phyloP scores from a whole-genome alignment of 352 stramenopile species.

The Globisporangium yorkense region DNA sequence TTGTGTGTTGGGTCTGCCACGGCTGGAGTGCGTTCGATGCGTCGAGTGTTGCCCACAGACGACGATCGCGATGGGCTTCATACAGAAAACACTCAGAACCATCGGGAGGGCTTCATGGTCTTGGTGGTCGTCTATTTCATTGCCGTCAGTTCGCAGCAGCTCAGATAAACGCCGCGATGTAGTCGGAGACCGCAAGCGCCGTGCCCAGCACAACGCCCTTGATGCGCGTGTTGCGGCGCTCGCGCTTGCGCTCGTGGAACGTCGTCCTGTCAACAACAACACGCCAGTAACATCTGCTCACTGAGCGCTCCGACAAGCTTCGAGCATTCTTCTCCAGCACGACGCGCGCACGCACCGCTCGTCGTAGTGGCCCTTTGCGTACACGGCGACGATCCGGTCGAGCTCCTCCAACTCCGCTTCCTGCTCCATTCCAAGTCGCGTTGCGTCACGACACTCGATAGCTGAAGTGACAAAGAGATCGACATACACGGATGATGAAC shows the following conservation, averaged over 20 bases:
- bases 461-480: too few species aligned
- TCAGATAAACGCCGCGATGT: slow-evolving; percentile 36
- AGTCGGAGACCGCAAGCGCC: slow-evolving; percentile 48
- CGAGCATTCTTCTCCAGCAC: neutral
- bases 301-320: neutral
- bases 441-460: neutral
- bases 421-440: slow-evolving; percentile 8
- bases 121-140: neutral
- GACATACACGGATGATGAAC: neutral
- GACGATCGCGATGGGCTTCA: too few species aligned
- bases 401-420: slow-evolving; percentile 57
- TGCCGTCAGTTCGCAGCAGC: neutral
- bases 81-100: too few species aligned
- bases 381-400: slow-evolving; percentile 49
- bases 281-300: neutral
- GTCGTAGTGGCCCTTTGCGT: slow-evolving; percentile 67
- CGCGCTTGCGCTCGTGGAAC: slow-evolving; percentile 52
- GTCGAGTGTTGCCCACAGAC: too few species aligned
- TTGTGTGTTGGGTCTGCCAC: too few species aligned
- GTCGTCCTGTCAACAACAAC: slow-evolving; percentile 27
- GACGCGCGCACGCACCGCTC: slow-evolving; percentile 28
- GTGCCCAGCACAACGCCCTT: slow-evolving; percentile 46
- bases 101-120: too few species aligned
- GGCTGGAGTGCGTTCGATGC: too few species aligned
- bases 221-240: slow-evolving; percentile 44